phyloP scores from a whole-genome alignment of 495 filamentous ascomycete species.

The Podospora fimiseda region DNA sequence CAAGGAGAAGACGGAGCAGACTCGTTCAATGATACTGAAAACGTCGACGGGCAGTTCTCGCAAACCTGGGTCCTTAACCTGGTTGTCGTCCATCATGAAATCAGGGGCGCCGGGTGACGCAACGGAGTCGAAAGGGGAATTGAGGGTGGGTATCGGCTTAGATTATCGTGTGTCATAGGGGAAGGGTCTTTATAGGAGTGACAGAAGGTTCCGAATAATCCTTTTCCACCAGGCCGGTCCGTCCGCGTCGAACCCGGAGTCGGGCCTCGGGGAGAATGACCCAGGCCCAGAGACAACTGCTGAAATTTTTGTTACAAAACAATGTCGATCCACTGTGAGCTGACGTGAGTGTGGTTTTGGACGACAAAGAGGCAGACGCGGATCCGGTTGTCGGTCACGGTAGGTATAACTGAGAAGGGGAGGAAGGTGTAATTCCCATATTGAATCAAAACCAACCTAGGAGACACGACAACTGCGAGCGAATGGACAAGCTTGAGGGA shows the following conservation, averaged over 20 bases:
- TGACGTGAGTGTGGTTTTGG: not conserved
- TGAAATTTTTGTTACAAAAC: not conserved
- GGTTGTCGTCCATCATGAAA: too few species aligned
- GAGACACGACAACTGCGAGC: not conserved
- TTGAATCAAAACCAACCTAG: not conserved
- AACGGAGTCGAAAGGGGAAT: too few species aligned
- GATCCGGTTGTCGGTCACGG: not conserved
- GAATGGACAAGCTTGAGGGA: constrained; percentile 1
- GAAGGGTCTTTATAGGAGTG: too few species aligned
- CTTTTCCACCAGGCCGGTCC: not conserved
- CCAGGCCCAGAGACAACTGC: not conserved
- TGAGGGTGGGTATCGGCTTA: too few species aligned
- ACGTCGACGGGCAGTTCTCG: constrained; percentile 24
- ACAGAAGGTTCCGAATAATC: too few species aligned
- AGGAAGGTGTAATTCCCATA: not conserved
- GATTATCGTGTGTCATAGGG: too few species aligned
- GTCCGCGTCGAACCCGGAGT: not conserved
- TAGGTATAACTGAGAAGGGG: not conserved
- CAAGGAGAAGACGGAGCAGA: constrained; percentile 64
- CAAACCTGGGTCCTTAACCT: constrained; percentile 1
- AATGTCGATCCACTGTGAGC: not conserved
- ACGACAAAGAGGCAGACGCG: not conserved
- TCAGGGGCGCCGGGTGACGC: not conserved
- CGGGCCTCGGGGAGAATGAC: not conserved
- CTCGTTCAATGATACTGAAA: constrained; percentile 58